A percentile compares a stretch with the other conserved stretches of the same genome.
Conservation (phyloP, 805 yeast genomes). For the Ascoidea tarda region DNA sequence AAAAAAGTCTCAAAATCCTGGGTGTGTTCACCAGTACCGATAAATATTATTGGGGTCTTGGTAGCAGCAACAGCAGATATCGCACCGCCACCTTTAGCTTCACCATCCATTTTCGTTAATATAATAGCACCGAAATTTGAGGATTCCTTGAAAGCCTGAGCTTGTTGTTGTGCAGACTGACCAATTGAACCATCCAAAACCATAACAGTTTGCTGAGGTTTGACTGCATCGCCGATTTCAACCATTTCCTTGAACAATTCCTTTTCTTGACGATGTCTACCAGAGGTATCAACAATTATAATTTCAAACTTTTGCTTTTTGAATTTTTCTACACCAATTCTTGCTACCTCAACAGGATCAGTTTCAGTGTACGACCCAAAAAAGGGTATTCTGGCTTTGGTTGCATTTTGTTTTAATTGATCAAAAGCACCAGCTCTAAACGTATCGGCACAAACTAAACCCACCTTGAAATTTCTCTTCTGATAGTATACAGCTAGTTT, state of each 20-base stretch:
- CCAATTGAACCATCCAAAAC: slow-evolving; percentile 96
- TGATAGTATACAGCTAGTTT: slow-evolving; percentile 91
- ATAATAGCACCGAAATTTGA: slow-evolving; percentile 91
- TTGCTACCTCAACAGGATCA: slow-evolving; percentile 86
- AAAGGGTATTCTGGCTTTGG: slow-evolving; percentile 86
- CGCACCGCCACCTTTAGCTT: slow-evolving; percentile 99
- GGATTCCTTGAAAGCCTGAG: slow-evolving; percentile 85
- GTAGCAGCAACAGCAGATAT: slow-evolving; percentile 98
- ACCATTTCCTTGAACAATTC: slow-evolving; percentile 90
- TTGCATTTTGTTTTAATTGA: slow-evolving; percentile 94
- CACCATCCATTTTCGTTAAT: slow-evolving; percentile 95
- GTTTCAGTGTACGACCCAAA: slow-evolving; percentile 93
- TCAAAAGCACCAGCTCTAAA: slow-evolving; percentile 99
- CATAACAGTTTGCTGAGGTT: slow-evolving; percentile 95
- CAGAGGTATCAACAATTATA: slow-evolving; percentile 94
- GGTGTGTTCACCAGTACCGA: slow-evolving; percentile 97
- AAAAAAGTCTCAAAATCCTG: slow-evolving; percentile 86
- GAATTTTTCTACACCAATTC: slow-evolving; percentile 84
- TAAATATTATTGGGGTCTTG: slow-evolving; percentile 84
- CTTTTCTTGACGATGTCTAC: slow-evolving; percentile 92
- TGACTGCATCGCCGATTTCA: slow-evolving; percentile 75
- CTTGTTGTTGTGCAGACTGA: slow-evolving; percentile 95
- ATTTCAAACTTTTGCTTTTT: slow-evolving; percentile 84
- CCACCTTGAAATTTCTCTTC: slow-evolving; percentile 86
- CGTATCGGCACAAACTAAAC: slow-evolving; percentile 97